phyloP scores from a whole-genome alignment of 2,329 filamentous ascomycete species.

The Apiospora sp. region DNA sequence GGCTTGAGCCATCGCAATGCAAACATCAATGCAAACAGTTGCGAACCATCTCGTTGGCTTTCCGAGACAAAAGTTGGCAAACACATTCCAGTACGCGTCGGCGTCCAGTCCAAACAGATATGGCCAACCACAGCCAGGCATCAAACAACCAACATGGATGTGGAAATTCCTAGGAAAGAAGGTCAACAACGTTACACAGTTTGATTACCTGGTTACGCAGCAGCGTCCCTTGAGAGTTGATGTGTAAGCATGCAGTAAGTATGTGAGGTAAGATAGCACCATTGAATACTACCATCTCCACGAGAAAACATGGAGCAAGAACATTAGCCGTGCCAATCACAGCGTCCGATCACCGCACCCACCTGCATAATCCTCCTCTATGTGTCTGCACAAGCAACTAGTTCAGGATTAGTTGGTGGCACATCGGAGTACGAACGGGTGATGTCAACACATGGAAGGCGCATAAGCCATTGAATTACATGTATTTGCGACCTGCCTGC shows the following conservation, averaged over 20 bases:
- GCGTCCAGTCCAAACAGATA: not conserved
- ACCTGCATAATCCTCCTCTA: not conserved
- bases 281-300: not conserved
- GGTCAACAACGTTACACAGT: not conserved
- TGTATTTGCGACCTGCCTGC: not conserved
- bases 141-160: not conserved
- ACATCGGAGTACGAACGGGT: not conserved
- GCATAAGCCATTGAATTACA: not conserved
- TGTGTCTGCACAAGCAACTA: not conserved
- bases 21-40: not conserved
- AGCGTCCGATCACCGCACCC: no score
- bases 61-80: not conserved
- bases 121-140: not conserved
- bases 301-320: not conserved
- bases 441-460: not conserved
- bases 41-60: not conserved
- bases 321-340: conserved; percentile 13
- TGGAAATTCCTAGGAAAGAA: no score
- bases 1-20: not conserved
- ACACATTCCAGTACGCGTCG: not conserved
- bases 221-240: not conserved
- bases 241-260: not conserved
- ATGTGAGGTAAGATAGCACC: not conserved
- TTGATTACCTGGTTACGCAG: not conserved
- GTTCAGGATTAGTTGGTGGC: conserved; percentile 11